Evolutionary conservation across 2,329 filamentous ascomycete species (phyloP).

Genomic region (Harringtonia aguacate): DNA sequence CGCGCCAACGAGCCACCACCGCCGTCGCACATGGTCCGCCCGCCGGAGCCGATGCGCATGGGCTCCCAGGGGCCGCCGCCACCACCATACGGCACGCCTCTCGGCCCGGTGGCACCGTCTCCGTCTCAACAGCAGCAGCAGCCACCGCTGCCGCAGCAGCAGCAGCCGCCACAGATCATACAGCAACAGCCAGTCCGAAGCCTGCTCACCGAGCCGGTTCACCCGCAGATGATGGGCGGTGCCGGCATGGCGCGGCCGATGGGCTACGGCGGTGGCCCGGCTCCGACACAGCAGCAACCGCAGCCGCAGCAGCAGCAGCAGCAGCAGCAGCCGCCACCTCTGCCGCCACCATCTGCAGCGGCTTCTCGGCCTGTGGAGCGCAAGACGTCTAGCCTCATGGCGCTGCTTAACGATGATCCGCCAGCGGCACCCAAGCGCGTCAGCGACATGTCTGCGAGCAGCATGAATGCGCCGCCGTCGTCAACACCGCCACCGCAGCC

Average conservation of each 20-base stretch:
- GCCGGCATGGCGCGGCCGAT: slow-evolving; percentile 26
- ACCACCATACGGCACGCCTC: too few relatives aligned
- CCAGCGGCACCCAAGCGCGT: slow-evolving; percentile 38
- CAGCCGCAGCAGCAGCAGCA: slow-evolving; percentile 2
- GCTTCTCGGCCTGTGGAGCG: slow-evolving; percentile 35
- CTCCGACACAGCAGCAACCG: neutral
- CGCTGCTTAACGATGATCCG: slow-evolving; percentile 51
- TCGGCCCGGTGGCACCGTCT: too few relatives aligned
- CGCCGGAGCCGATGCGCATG: too few relatives aligned
- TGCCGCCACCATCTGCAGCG: too few relatives aligned
- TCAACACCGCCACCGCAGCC: slow-evolving; percentile 6
- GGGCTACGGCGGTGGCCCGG: neutral
- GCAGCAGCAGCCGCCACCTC: slow-evolving; percentile 15
- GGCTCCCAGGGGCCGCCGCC: too few relatives aligned
- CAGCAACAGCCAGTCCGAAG: slow-evolving; percentile 8
- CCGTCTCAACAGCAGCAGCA: too few relatives aligned
- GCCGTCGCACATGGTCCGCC: slow-evolving; percentile 15
- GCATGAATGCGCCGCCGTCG: neutral
- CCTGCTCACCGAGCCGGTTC: slow-evolving; percentile 10
- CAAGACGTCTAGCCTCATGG: slow-evolving; percentile 55
- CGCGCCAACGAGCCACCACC: slow-evolving; percentile 5
- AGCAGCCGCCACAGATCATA: neutral
- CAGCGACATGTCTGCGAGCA: slow-evolving; percentile 28
- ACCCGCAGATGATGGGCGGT: slow-evolving; percentile 14
- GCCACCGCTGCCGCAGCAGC: neutral